These are phyloP conservation scores for Boletus tomentosulus DNA, from an alignment of 768 basidiomycete species.

Conservation along the genomic window DNA sequence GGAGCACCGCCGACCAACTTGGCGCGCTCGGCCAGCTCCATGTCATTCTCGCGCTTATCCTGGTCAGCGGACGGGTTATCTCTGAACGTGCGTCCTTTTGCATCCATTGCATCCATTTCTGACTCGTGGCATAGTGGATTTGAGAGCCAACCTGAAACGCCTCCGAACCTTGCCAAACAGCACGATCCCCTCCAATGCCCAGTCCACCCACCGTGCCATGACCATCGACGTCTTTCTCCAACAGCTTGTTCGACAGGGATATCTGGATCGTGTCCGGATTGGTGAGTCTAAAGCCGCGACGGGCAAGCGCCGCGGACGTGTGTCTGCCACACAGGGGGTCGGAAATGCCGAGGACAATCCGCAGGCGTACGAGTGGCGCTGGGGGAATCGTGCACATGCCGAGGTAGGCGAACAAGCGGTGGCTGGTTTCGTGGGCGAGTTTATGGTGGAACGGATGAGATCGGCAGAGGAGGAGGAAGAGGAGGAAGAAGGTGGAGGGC, in stretches of 20 bases:
- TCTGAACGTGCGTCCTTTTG: slow-evolving; percentile 53
- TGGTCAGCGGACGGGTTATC: slow-evolving; percentile 75
- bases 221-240: slow-evolving; percentile 65
- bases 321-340: slow-evolving; percentile 37
- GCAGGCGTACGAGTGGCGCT: slow-evolving; percentile 67
- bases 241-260: slow-evolving; percentile 63
- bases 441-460: slow-evolving; percentile 48
- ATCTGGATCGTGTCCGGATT: slow-evolving; percentile 63
- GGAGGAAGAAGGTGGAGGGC: slow-evolving; percentile 5
- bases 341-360: slow-evolving; percentile 27
- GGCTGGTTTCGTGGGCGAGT: slow-evolving; percentile 72
- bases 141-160: slow-evolving; percentile 65
- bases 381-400: slow-evolving; percentile 74
- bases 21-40: slow-evolving; percentile 71
- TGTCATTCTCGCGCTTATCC: slow-evolving; percentile 75
- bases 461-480: slow-evolving; percentile 20
- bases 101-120: background rate
- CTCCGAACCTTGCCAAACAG: slow-evolving; percentile 55
- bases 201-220: slow-evolving; percentile 46
- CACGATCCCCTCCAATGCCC: slow-evolving; percentile 47
- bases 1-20: slow-evolving; percentile 65
- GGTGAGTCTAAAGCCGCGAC: slow-evolving; percentile 46
- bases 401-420: slow-evolving; percentile 81
- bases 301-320: slow-evolving; percentile 55
- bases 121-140: slow-evolving; percentile 49